phyloP scores from a whole-genome alignment of 2,329 filamentous ascomycete genomes.

The Pseudogymnoascus sp. region DNA sequence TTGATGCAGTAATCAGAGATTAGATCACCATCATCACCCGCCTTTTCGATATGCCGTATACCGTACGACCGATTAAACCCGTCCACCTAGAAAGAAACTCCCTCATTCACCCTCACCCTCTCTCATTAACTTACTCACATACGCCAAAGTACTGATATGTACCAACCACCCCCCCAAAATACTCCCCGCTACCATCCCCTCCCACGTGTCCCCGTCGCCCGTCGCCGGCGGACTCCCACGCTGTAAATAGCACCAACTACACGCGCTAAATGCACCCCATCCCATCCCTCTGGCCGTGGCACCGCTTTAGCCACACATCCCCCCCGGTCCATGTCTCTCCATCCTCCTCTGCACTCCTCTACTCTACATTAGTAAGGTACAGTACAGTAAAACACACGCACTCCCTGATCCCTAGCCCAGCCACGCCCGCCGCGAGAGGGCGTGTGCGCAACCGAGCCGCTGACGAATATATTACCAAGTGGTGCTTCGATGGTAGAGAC shows the following conservation, averaged over 20 bases:
- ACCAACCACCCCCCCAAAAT: not conserved
- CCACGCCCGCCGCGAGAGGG: not conserved
- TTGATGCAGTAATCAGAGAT: not conserved
- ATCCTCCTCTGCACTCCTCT: too few relatives aligned
- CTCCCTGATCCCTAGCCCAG: not conserved
- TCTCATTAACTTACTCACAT: not conserved
- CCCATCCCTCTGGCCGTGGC: not conserved
- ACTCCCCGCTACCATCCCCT: not conserved
- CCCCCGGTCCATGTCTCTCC: too few relatives aligned
- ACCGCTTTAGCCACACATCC: not conserved
- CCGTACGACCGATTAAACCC: not conserved
- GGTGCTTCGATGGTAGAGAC: not conserved
- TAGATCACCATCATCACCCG: not conserved
- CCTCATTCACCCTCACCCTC: not conserved
- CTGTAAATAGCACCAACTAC: not conserved
- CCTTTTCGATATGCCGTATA: not conserved
- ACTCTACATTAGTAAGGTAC: not conserved
- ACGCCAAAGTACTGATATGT: not conserved
- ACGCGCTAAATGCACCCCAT: not conserved
- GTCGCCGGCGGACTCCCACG: not conserved
- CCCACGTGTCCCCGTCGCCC: not conserved
- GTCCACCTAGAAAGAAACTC: not conserved
- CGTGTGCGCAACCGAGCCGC: not conserved
- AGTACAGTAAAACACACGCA: too few relatives aligned
- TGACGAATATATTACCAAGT: not conserved